Base-by-base conservation (phyloP, 148 eudicot genomes). In the Nepenthes mirabilis region DNA sequence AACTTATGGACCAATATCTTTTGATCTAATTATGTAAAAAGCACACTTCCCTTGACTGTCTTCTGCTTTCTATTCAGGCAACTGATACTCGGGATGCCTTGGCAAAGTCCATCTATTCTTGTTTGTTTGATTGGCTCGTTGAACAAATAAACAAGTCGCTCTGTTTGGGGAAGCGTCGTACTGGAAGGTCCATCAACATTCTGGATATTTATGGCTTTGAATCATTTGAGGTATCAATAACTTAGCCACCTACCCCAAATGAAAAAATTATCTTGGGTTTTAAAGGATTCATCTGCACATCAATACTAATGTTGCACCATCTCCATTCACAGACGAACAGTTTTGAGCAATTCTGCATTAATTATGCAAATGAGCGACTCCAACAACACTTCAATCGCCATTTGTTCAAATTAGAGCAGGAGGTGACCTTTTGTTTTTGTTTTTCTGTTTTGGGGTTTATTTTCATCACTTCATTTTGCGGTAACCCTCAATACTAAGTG, bases 201-300 rank as follows among this genome's bases (percentile, higher is more conserved):
- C 99, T 93, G 64, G 99, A 93, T 81, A 93, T 93, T 48, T 93
- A 93, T 72, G 99, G 99, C 47, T 93, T 93, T 76, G 99, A 93
- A 74, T 93, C 99, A 64, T 93, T 93, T 66, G 86, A 89, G 61
- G 99, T 93, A 76, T 58, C 64, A 36, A 57, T 47, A 57, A 11
- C 34, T 37, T 60, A 35, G 52, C 51, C 53, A 1, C 51, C 33
- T 36, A 65, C 48, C 56, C 34, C 48, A 10, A 35, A 23, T 0
- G 23, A 23, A 23, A 23, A 23, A 23, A 23, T 23, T 23, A 23
- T 51, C n/a, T 47, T 63, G 12, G 47, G 49, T 2, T 47, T 1
- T 43, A 32, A 43, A 6, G 63, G 9, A 13, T 4, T 33, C 37
- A 36, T 47, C 48, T 34, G 9, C 1, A 34, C 47, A 11, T 67